Evolutionary conservation across 2,329 filamentous ascomycete species (phyloP), one percentile per base, ranked within the genome.

Genomic region (Blastomyces parvus): DNA sequence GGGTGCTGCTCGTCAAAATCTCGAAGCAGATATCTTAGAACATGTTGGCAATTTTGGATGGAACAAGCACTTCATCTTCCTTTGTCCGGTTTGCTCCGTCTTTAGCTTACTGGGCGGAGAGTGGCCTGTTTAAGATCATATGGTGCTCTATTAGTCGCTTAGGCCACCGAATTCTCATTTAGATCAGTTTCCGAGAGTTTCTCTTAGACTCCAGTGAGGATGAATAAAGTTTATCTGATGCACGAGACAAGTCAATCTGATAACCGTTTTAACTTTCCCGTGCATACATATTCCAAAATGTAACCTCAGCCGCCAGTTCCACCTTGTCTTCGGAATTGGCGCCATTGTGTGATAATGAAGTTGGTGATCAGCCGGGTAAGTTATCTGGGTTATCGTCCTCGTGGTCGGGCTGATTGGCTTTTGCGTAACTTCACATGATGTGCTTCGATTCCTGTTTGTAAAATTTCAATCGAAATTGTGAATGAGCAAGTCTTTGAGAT

Each of bases 1-100:
- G 90, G 0, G 81, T 86, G 17, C 71, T 97, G 60, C 76, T 97
- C 64, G 84, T 96, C 38, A 86, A 86, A 73, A 82, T 96, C 60
- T 82, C 81, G 60, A 94, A 92, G 77, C 66, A 61, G 9, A 42
- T 76, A 38, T 63, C 65, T 44, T 72, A 62, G 62, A 46, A 22
- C 42, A 36, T 14, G 11, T 22, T 33, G n/a, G 36, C 13, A 22
- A 42, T 48, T 59, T 7, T 33, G 19, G 19, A 48, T 50, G 25
- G 38, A 46, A 42, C 38, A 44, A 25, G 8, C 7, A 27, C 36
- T 19, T 59, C 36, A 44, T 42, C 19, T 38, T 3, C 17, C 17
- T 36, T 38, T 33, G 19, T n/a, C 33, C 53, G 4, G 3, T 19
- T 19, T 14, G 22, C 8, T 11, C 33, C n/a, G 22, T 36, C 19